A percentile compares a stretch with the other conserved stretches of the same genome.
phyloP scores from a whole-genome alignment of 345 rosid genomes.

The Atalantia buxifolia region DNA sequence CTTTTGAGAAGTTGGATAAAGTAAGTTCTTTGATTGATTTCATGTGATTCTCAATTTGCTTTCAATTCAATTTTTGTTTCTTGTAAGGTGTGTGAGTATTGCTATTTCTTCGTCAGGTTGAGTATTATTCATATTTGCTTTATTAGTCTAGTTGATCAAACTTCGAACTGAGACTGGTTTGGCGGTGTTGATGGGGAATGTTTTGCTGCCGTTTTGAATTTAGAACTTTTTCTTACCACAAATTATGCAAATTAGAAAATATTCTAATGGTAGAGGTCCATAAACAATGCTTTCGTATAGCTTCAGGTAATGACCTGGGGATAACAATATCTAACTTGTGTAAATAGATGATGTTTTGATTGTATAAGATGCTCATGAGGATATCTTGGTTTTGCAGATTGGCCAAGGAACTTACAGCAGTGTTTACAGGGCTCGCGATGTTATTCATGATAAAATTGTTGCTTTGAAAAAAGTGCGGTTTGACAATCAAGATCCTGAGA shows the following conservation, averaged over 20 bases:
- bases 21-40: conserved; percentile 37
- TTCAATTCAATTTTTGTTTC: neutral
- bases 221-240: neutral
- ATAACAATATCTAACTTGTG: neutral
- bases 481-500: conserved; percentile 75
- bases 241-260: neutral
- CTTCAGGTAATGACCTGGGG: neutral
- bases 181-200: neutral
- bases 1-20: conserved; percentile 78
- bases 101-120: neutral
- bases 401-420: conserved; percentile 97
- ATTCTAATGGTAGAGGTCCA: neutral
- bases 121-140: neutral
- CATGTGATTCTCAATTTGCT: conserved; percentile 1
- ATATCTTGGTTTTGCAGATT: conserved; percentile 55
- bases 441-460: conserved; percentile 58
- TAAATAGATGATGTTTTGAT: neutral
- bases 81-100: neutral
- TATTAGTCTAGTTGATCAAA: neutral
- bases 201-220: neutral
- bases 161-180: neutral
- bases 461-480: conserved; percentile 86
- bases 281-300: neutral
- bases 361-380: neutral
- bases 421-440: conserved; percentile 87